Evolutionary conservation across 495 filamentous ascomycete genomes (phyloP), one percentile per base, ranked within the genome.

Genomic region (Neurospora tetraspora): DNA sequence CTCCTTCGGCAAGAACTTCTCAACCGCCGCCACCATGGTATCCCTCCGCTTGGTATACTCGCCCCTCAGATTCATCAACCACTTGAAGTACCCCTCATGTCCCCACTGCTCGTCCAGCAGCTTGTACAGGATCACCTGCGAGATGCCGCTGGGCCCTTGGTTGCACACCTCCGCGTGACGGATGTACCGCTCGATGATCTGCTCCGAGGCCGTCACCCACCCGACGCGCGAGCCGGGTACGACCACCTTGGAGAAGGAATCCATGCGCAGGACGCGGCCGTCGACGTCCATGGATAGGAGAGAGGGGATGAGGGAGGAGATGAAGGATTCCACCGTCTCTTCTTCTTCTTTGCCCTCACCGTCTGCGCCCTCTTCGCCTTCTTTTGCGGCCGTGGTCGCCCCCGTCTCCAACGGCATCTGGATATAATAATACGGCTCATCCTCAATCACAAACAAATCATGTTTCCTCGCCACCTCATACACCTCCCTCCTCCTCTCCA

Each of bases 401-500:
- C n/a, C n/a, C 1, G 88, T 88, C 81, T 94, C 96, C 1, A 93
- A 89, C 78, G 93, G 89, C 94, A 99, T 97, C 83, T 99, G 96
- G 69, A 99, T 86, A 84, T 95, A 99, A 80, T 93, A 92, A 82
- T 97, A 97, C n/a, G 95, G 95, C 79, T 98, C 95, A 79, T 98
- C 95, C 82, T 98, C 95, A 74, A 98, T 77, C 80, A 98, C 94
- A 81, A 88, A 91, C 65, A 97, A 71, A 78, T 97, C 93, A 79
- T 97, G 92, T 81, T 92, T 91, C 79, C 90, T 89, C 37, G 89
- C 89, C 16, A 97, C 86, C 14, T 81, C 84, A 83, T 97, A 97
- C 39, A 97, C 85, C 37, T 86, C 91, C 68, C 84, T 80, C 31
- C 94, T 83, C 53, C 95, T 88, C 78, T 86, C 78, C 68, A 78